These are phyloP conservation scores for Tricholoma bakamatsutake DNA, from an alignment of 768 basidiomycete genomes.

Conservation along the genomic window DNA sequence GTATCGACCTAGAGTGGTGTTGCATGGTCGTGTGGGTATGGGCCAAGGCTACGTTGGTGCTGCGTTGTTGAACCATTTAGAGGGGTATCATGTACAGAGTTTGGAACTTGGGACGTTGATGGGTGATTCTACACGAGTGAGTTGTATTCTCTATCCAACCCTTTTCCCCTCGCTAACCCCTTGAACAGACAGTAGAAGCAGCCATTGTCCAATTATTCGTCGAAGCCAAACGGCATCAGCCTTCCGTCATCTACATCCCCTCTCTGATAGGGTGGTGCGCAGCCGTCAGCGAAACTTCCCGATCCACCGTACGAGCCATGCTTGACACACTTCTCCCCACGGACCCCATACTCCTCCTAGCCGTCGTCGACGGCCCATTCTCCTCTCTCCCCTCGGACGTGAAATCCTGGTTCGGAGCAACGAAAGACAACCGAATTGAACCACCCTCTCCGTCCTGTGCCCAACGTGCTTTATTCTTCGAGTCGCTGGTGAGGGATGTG, in stretches of 20 bases:
- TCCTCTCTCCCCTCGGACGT: conserved; percentile 74
- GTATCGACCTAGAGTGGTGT: conserved; percentile 80
- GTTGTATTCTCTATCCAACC: conserved; percentile 16
- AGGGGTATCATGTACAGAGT: conserved; percentile 93
- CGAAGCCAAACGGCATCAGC: conserved; percentile 96
- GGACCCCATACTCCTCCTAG: conserved; percentile 90
- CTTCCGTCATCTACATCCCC: conserved; percentile 93
- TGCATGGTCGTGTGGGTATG: conserved; percentile 82
- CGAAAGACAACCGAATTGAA: conserved; percentile 67
- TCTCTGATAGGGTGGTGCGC: conserved; percentile 82
- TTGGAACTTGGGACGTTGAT: conserved; percentile 86
- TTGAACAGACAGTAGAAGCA: conserved; percentile 74
- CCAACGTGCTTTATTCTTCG: conserved; percentile 74
- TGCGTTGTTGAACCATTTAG: conserved; percentile 87
- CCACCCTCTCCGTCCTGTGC: conserved; percentile 45
- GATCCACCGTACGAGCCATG: conserved; percentile 83
- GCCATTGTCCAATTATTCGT: conserved; percentile 92
- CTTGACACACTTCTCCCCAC: conserved; percentile 87
- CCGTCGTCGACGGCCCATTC: conserved; percentile 77
- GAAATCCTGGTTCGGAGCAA: conserved; percentile 83
- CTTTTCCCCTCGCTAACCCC: too few relatives aligned
- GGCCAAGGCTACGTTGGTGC: conserved; percentile 89
- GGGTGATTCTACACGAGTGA: conserved; percentile 82
- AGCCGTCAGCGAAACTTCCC: conserved; percentile 77
- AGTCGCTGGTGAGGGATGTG: conserved; percentile 62